These are phyloP conservation scores for Mycena amicta DNA, from an alignment of 768 basidiomycete species.

Conservation along the genomic window DNA sequence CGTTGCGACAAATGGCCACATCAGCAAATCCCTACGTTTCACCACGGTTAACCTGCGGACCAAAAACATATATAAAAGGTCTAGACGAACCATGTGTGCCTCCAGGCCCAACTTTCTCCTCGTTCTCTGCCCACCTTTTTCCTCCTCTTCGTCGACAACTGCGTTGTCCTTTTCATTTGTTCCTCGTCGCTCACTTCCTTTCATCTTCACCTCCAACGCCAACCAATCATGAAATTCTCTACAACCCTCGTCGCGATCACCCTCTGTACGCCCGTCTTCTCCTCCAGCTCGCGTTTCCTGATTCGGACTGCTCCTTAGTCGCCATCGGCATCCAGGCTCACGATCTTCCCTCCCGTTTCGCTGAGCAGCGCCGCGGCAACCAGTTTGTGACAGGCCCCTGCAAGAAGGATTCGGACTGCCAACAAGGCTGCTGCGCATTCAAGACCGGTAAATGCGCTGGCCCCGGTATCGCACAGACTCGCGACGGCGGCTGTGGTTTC, in stretches of 20 bases:
- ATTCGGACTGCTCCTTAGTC: not conserved
- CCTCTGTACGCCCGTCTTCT: conserved; percentile 1
- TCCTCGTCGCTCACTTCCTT: not conserved
- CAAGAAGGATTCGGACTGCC: conserved; percentile 22
- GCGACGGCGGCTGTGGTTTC: conserved; percentile 25
- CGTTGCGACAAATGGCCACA: too few species aligned
- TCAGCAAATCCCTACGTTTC: too few species aligned
- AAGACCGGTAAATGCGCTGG: conserved; percentile 24
- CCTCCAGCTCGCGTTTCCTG: not conserved
- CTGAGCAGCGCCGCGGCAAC: conserved; percentile 16
- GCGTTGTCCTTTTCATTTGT: conserved; percentile 11
- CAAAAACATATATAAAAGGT: too few species aligned
- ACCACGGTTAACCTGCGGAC: too few species aligned
- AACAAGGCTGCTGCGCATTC: conserved; percentile 24
- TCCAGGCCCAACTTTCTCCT: too few species aligned
- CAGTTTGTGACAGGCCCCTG: conserved; percentile 27
- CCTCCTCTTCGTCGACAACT: conserved; percentile 5
- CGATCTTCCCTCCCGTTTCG: conserved; percentile 14
- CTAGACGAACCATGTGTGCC: too few species aligned
- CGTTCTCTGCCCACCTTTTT: not conserved
- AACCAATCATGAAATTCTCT: conserved; percentile 11
- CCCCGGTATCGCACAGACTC: conserved; percentile 19
- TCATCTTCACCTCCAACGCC: not conserved
- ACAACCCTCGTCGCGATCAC: conserved; percentile 12
- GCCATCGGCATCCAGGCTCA: conserved; percentile 6